A percentile compares a stretch with the other conserved stretches of the same genome.
These are phyloP conservation scores for Pseudogymnoascus sp. DNA, from an alignment of 2,329 filamentous ascomycete species.

Conservation along the genomic window DNA sequence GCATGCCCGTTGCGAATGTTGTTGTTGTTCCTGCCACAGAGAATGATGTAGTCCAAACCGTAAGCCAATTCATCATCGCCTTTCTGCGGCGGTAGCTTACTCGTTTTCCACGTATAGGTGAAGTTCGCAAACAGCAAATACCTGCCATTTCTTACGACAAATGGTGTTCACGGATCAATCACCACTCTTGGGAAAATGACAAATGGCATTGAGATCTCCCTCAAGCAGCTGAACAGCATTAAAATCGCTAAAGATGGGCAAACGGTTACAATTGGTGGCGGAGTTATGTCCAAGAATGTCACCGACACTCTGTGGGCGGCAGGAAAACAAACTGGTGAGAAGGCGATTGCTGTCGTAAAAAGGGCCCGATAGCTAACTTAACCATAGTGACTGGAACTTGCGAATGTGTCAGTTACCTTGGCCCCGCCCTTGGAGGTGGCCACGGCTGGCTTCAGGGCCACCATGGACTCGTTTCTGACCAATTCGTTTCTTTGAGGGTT, in stretches of 20 bases:
- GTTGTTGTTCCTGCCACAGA: constrained; percentile 42
- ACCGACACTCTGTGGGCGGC: constrained; percentile 22
- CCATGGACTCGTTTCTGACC: constrained; percentile 44
- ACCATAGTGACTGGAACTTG: constrained; percentile 36
- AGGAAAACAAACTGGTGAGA: constrained; percentile 33
- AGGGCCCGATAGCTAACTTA: constrained; percentile 34
- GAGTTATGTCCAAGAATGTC: constrained; percentile 25
- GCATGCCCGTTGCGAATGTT: constrained; percentile 37
- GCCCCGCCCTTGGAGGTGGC: constrained; percentile 50
- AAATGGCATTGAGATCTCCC: constrained; percentile 15
- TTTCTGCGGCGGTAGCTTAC: background rate
- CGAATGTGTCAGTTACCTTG: constrained; percentile 41
- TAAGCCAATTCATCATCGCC: constrained; percentile 23
- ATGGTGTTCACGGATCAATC: constrained; percentile 43
- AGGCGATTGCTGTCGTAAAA: constrained; percentile 36
- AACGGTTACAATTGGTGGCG: constrained; percentile 28
- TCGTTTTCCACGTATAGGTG: constrained; percentile 29
- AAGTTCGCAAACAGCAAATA: constrained; percentile 40
- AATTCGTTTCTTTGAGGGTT: constrained; percentile 41
- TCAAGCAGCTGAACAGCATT: constrained; percentile 22
- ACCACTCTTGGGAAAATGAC: constrained; percentile 14
- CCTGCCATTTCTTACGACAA: constrained; percentile 46
- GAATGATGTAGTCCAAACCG: constrained; percentile 42
- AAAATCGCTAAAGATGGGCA: constrained; percentile 25
- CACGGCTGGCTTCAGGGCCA: constrained; percentile 50